A percentile compares a stretch with the other conserved stretches of the same genome.
These are phyloP conservation scores for Annulohypoxylon nitens DNA, from an alignment of 495 filamentous ascomycete genomes.

Conservation along the genomic window DNA sequence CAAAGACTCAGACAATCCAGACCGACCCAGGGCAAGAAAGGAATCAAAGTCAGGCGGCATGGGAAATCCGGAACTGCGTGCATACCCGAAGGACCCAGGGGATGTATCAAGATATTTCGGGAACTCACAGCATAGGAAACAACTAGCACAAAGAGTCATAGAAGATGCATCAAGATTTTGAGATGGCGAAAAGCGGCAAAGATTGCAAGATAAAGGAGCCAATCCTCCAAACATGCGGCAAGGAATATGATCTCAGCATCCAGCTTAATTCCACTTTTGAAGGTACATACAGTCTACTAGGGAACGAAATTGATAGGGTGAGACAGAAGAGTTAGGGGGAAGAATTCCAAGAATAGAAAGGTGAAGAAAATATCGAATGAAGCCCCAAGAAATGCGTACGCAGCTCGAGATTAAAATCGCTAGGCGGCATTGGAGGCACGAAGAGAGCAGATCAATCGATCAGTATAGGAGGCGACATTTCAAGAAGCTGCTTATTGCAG, in stretches of 20 bases:
- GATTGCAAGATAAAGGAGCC: slow-evolving; percentile 30
- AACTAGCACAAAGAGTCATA: slow-evolving; percentile 10
- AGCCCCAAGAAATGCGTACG: slow-evolving; percentile 19
- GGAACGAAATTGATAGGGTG: neutral
- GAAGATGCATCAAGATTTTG: slow-evolving; percentile 13
- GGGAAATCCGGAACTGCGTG: neutral
- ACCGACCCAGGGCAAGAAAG: neutral
- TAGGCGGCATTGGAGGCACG: slow-evolving; percentile 7
- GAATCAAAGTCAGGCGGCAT: neutral
- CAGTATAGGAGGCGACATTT: neutral
- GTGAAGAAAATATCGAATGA: neutral
- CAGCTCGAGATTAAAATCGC: slow-evolving; percentile 12
- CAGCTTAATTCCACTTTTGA: slow-evolving; percentile 1
- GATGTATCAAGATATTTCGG: slow-evolving; percentile 31
- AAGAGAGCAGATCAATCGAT: neutral
- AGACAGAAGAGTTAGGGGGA: neutral
- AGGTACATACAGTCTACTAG: neutral
- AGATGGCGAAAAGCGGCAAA: slow-evolving; percentile 8
- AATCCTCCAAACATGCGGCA: neutral
- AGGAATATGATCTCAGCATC: slow-evolving; percentile 1
- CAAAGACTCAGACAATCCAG: neutral
- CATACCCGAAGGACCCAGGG: neutral
- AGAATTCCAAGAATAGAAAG: neutral
- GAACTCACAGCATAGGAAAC: slow-evolving; percentile 6
- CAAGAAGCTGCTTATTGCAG: neutral